Evolutionary conservation across 768 basidiomycete species (phyloP).

Genomic region (Suillus spraguei): DNA sequence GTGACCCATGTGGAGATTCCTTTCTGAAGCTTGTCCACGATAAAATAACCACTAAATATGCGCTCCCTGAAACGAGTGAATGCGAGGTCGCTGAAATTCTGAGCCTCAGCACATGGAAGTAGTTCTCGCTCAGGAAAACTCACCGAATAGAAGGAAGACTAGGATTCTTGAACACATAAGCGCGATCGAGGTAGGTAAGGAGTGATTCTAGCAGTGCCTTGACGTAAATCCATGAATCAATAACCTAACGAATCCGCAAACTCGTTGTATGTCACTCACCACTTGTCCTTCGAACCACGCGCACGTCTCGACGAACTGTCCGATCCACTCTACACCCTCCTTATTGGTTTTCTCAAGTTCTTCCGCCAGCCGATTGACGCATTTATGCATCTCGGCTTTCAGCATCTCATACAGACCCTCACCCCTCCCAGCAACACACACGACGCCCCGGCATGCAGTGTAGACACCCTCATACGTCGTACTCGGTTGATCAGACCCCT

Average conservation of each 20-base stretch:
- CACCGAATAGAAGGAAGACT: slow-evolving; percentile 49
- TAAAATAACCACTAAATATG: slow-evolving; percentile 51
- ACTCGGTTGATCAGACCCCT: slow-evolving; percentile 39
- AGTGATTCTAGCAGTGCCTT: slow-evolving; percentile 64
- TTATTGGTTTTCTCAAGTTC: slow-evolving; percentile 35
- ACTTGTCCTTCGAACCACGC: slow-evolving; percentile 67
- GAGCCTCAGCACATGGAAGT: slow-evolving; percentile 1
- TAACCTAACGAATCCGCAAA: not conserved
- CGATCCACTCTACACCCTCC: slow-evolving; percentile 55
- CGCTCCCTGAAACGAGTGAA: slow-evolving; percentile 51
- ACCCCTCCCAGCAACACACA: slow-evolving; percentile 54
- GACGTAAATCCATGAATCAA: slow-evolving; percentile 10
- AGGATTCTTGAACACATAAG: slow-evolving; percentile 50
- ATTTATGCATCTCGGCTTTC: slow-evolving; percentile 61
- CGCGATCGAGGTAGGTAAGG: slow-evolving; percentile 72
- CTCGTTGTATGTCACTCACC: slow-evolving; percentile 42
- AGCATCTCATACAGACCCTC: slow-evolving; percentile 61
- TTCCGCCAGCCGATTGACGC: slow-evolving; percentile 42
- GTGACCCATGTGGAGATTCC: slow-evolving; percentile 54
- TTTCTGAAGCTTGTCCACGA: slow-evolving; percentile 45
- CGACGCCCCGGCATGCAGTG: slow-evolving; percentile 54
- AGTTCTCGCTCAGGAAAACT: slow-evolving; percentile 16
- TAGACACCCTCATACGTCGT: slow-evolving; percentile 61
- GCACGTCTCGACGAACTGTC: slow-evolving; percentile 54
- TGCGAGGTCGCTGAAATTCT: slow-evolving; percentile 54